Evolutionary conservation across 345 rosid genomes (phyloP).

Genomic region (Turritis glabra): DNA sequence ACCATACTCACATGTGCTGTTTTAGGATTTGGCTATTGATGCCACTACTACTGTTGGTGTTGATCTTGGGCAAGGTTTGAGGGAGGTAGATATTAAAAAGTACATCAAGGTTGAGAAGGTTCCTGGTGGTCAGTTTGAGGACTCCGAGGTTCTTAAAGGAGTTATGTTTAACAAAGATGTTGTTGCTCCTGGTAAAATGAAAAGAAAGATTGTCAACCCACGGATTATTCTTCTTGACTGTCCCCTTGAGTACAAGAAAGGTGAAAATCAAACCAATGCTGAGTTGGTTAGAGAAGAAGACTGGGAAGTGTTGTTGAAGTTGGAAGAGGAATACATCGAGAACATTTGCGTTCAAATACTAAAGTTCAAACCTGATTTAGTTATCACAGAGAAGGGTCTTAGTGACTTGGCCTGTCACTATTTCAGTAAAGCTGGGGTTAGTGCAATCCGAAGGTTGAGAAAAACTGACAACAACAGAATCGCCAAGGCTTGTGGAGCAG

Average conservation of each 20-base stretch:
- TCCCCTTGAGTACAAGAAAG: constrained; percentile 97
- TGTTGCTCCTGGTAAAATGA: constrained; percentile 96
- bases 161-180: constrained; percentile 97
- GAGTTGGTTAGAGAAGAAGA: constrained; percentile 92
- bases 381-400: constrained; percentile 94
- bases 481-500: constrained; percentile 96
- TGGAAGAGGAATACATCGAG: constrained; percentile 96
- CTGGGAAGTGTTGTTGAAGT: constrained; percentile 79
- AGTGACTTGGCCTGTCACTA: constrained; percentile 96
- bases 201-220: constrained; percentile 82
- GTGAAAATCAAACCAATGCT: constrained; percentile 97
- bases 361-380: constrained; percentile 89
- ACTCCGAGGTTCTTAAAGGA: constrained; percentile 86
- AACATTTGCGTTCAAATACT: constrained; percentile 78
- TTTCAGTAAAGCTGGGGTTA: constrained; percentile 90
- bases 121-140: constrained; percentile 96
- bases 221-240: constrained; percentile 87
- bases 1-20: constrained; percentile 7
- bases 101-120: constrained; percentile 93
- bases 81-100: constrained; percentile 92
- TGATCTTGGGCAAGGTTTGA: constrained; percentile 92
- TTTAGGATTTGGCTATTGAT: constrained; percentile 92
- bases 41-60: constrained; percentile 81
- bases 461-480: constrained; percentile 90
- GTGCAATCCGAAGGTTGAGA: constrained; percentile 94